Percentiles rank a stretch among this genome's conserved stretches.
Conservation (phyloP, 371 early-diverging fungal genomes). For the Blyttiomyces sp. region DNA sequence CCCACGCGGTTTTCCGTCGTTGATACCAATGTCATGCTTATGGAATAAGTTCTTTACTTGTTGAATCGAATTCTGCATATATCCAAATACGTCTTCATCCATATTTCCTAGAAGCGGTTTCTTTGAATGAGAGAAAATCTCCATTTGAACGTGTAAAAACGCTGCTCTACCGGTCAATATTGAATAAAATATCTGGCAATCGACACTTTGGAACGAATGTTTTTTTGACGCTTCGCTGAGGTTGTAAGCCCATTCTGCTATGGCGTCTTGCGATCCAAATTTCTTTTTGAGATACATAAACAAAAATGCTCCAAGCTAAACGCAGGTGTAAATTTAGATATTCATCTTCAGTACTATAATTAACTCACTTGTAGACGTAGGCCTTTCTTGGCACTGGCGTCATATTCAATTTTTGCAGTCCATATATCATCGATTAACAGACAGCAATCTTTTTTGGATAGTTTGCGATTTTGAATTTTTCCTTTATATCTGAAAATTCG, state of each 20-base stretch:
- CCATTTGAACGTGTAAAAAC: too few relatives aligned
- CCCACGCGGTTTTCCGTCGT: slow-evolving; percentile 32
- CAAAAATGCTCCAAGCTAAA: slow-evolving; percentile 37
- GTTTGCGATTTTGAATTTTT: slow-evolving; percentile 38
- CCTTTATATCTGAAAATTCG: slow-evolving; percentile 30
- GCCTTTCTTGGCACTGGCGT: slow-evolving; percentile 24
- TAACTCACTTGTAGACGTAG: slow-evolving; percentile 5
- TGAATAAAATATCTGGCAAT: slow-evolving; percentile 32
- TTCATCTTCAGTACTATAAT: background rate
- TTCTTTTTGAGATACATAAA: slow-evolving; percentile 44
- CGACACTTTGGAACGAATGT: slow-evolving; percentile 30
- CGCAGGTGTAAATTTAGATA: too few relatives aligned
- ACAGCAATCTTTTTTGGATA: slow-evolving; percentile 28
- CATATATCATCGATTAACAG: slow-evolving; percentile 43
- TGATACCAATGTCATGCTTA: slow-evolving; percentile 26
- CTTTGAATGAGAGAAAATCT: too few relatives aligned
- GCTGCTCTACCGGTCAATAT: slow-evolving; percentile 30
- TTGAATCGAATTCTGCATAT: slow-evolving; percentile 27
- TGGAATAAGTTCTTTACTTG: slow-evolving; percentile 31
- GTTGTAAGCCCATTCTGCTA: slow-evolving; percentile 52
- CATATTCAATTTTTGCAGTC: slow-evolving; percentile 41
- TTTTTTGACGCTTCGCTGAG: slow-evolving; percentile 34
- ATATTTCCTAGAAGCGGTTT: too few relatives aligned
- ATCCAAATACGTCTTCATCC: slow-evolving; percentile 35
- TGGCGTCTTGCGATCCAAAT: slow-evolving; percentile 42